Conservation (phyloP, 176 grass and related monocot species). For the Rhynchospora breviuscula region DNA sequence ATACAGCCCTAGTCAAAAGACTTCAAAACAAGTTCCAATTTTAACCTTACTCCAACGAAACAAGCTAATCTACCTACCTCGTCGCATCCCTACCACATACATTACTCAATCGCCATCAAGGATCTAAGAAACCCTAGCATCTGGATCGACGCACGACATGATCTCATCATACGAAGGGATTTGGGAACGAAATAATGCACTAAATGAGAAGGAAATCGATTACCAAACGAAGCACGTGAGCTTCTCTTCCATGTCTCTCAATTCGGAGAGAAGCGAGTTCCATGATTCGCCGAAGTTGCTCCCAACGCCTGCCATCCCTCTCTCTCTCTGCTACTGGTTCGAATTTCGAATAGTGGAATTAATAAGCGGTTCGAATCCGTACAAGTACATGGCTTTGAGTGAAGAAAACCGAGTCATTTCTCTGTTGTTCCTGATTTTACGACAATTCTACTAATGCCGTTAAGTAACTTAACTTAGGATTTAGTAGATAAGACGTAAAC, state of each 20-base stretch:
- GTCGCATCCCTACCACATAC: neutral
- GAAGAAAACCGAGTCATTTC: neutral
- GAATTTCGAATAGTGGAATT: too few relatives aligned
- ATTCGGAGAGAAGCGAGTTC: neutral
- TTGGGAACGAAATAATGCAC: neutral
- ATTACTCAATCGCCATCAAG: neutral
- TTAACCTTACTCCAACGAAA: neutral
- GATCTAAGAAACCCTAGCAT: neutral
- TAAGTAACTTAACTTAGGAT: neutral
- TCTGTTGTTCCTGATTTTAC: neutral
- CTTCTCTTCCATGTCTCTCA: conserved; percentile 6
- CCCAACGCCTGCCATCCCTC: neutral
- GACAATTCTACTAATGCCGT: neutral
- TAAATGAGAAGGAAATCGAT: neutral
- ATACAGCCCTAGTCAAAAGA: too few relatives aligned
- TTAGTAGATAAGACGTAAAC: neutral
- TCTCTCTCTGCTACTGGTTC: neutral
- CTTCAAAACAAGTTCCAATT: neutral
- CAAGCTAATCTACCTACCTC: neutral
- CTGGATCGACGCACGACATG: neutral
- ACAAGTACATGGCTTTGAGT: neutral
- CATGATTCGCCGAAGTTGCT: neutral
- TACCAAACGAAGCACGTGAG: conserved; percentile 7
- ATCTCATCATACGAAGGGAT: neutral
- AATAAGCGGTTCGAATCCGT: neutral